These are phyloP conservation scores for Pestalotiopsis sp. DNA, from an alignment of 2,329 filamentous ascomycete species.

Conservation along the genomic window DNA sequence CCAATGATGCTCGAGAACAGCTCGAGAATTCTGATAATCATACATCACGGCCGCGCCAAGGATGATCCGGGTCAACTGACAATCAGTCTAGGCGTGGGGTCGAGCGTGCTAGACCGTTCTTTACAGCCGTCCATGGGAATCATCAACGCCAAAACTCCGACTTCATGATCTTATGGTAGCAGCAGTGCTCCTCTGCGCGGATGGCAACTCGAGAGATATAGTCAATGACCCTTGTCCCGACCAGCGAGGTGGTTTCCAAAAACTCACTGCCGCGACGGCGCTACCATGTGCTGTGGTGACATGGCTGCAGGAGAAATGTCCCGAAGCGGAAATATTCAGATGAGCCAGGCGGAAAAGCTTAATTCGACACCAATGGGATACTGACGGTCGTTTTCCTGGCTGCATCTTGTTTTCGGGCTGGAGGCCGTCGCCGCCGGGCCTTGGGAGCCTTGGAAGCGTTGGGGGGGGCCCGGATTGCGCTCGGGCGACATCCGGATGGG, in stretches of 20 bases:
- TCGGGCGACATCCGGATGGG: background rate
- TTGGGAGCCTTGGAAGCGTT: too few relatives aligned
- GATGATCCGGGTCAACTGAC: background rate
- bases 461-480: background rate
- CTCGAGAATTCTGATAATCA: background rate
- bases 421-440: background rate
- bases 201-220: background rate
- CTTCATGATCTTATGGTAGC: background rate
- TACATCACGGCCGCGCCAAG: background rate
- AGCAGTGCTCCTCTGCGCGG: background rate
- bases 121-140: background rate
- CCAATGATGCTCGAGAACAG: background rate
- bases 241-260: conserved; percentile 6
- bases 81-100: background rate
- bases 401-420: background rate
- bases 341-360: background rate
- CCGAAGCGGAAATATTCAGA: background rate
- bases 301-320: background rate
- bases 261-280: background rate
- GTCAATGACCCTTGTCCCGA: background rate
- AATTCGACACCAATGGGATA: background rate
- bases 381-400: background rate
- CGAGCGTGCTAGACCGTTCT: background rate
- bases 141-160: background rate
- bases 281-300: background rate